Percentiles rank a stretch among this genome's conserved stretches.
Evolutionary conservation across 2,329 filamentous ascomycete species (phyloP).

Genomic region (Hypoxylon sp.): DNA sequence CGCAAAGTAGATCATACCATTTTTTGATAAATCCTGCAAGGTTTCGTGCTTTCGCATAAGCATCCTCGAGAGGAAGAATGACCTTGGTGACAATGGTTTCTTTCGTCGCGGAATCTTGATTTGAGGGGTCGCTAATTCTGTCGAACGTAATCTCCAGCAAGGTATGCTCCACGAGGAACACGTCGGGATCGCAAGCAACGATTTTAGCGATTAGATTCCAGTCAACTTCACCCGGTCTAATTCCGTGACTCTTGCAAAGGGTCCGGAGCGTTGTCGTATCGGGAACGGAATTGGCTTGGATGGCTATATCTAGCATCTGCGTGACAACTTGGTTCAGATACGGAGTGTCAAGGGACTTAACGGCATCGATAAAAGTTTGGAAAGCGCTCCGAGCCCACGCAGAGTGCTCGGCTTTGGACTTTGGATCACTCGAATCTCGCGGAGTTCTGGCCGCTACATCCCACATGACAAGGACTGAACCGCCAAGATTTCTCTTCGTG

Average conservation of each 20-base stretch:
- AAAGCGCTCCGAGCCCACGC: slow-evolving; percentile 48
- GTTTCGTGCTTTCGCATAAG: slow-evolving; percentile 56
- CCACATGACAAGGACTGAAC: slow-evolving; percentile 59
- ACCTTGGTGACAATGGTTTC: slow-evolving; percentile 51
- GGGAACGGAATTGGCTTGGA: slow-evolving; percentile 51
- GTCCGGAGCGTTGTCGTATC: slow-evolving; percentile 50
- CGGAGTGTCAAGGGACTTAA: slow-evolving; percentile 33
- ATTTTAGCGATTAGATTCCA: slow-evolving; percentile 57
- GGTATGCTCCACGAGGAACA: slow-evolving; percentile 56
- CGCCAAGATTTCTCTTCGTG: slow-evolving; percentile 51
- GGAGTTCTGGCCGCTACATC: slow-evolving; percentile 45
- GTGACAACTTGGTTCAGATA: slow-evolving; percentile 46
- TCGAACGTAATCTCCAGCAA: slow-evolving; percentile 50
- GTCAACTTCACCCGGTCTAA: slow-evolving; percentile 47
- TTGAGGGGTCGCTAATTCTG: slow-evolving; percentile 46
- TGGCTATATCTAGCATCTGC: slow-evolving; percentile 52
- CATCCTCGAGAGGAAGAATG: slow-evolving; percentile 55
- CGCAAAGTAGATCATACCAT: slow-evolving; percentile 51
- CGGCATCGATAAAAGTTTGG: slow-evolving; percentile 37
- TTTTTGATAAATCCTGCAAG: slow-evolving; percentile 54
- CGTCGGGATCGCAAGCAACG: slow-evolving; percentile 59
- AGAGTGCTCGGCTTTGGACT: slow-evolving; percentile 48
- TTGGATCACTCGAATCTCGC: slow-evolving; percentile 46
- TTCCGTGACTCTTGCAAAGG: slow-evolving; percentile 48
- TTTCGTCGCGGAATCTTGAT: slow-evolving; percentile 37